Base-by-base conservation (phyloP, 1,139 yeast genomes). In the Yamadazyma dendronema region DNA sequence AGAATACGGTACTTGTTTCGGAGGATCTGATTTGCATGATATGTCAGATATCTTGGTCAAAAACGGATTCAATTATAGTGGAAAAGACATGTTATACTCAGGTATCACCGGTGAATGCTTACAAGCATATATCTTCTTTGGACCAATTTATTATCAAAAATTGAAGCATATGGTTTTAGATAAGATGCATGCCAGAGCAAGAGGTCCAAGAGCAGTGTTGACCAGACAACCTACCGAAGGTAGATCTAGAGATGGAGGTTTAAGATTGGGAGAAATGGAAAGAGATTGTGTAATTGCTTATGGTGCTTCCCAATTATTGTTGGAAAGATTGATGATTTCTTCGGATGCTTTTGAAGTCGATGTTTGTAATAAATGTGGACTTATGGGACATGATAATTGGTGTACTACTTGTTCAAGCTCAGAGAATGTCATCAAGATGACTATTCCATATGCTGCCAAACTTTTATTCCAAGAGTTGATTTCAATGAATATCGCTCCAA, bases 181-280 rank as follows among this genome's bases (percentile, higher is more conserved):
- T 67, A 92, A 94, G 66, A 92, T 92, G 97, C 99, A 92, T 57
- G 98, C 98, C 1, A 85, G 99, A 74, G 97, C 98, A 3, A 80
- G 98, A 61, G 99, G 99, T 42, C 99, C 99, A 39, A 80, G 97
- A 50, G 98, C 98, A 0, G 98, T 94, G 15, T 73, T 92, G 46
- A 92, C 99, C 3, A 82, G 99, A 64, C 99, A 92, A 65, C 99
- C 99, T 10, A 92, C 97, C 0, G 99, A 92, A 65, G 99, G 99
- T 76, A 79, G 99, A 65, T 88, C 97, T 2, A 80, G 98, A 63
- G 99, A 92, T 65, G 99, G 99, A 77, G 99, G 99, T 56, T 76
- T 92, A 56, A 84, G 99, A 70, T 76, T 92, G 62, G 99, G 99
- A 52, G 99, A 92, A 67, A 92, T 92, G 99, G 99, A 92, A 65